Percentiles rank a stretch among this genome's conserved stretches.
phyloP scores from a whole-genome alignment of 352 stramenopile species.

The Pseudoperonospora humuli region DNA sequence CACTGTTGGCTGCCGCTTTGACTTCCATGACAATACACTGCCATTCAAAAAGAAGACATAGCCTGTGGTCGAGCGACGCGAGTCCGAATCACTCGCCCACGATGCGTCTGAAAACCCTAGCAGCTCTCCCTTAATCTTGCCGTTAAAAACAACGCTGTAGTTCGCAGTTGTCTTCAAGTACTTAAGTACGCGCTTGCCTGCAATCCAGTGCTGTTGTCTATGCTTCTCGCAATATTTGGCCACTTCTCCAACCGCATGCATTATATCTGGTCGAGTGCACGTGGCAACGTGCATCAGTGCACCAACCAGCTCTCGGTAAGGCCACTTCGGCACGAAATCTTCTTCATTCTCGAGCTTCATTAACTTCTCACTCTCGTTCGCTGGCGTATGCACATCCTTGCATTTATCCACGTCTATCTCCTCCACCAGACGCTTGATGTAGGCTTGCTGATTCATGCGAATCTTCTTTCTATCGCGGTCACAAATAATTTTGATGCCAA shows the following conservation, averaged over 20 bases:
- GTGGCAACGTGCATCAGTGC: background rate
- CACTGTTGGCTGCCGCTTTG: conserved; percentile 13
- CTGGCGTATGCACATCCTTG: background rate
- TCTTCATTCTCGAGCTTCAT: background rate
- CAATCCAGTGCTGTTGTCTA: background rate
- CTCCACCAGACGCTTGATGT: background rate
- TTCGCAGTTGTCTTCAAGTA: background rate
- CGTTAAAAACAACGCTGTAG: background rate
- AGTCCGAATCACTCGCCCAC: background rate
- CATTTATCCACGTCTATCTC: background rate
- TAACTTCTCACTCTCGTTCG: background rate
- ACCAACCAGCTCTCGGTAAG: conserved; percentile 2
- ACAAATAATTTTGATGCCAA: background rate
- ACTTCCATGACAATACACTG: conserved; percentile 1
- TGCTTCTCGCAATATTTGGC: background rate
- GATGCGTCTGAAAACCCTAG: background rate
- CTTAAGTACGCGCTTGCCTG: background rate
- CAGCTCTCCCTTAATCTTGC: background rate
- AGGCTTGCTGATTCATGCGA: background rate
- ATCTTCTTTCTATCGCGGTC: background rate
- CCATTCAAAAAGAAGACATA: too few relatives aligned
- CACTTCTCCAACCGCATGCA: background rate
- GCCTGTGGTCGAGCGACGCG: background rate
- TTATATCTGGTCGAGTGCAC: too few relatives aligned
- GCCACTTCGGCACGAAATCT: background rate